Base-by-base conservation (phyloP, 768 basidiomycete genomes). In the Leucosporidium scottii region DNA sequence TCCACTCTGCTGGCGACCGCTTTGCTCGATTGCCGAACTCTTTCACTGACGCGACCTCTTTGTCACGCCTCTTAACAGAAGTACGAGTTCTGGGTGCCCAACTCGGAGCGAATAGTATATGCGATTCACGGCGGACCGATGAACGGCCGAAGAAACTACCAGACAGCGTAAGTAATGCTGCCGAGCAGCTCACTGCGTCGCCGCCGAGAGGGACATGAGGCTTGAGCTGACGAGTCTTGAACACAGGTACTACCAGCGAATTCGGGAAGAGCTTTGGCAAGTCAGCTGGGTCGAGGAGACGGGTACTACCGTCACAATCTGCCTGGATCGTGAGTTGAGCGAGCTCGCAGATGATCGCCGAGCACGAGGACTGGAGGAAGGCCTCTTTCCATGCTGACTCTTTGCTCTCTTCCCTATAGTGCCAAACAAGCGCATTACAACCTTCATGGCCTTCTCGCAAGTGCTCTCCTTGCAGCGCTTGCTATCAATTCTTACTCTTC, bases 241-340 rank as follows among this genome's bases (percentile, higher is more conserved):
- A 56, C 15, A 2, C 27, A 61, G 59, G 20, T 70, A 71, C 66
- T 68, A 65, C 57, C 70, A 68, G 48, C 63, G 70, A 5, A 21
- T 71, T 27, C 60, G 70, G 3, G 31, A 54, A 1, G 27, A 62
- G 18, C 51, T 68, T 2, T 71, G 70, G 70, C 66, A 65, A 27
- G 55, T 71, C 30, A 56, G 56, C 20, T 71, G 70, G 70, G 34
- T 65, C 39, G 70, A 71, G 54, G 70, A 71, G 57, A 71, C 70
- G 5, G 66, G 57, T 44, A 64, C 70, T 25, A 13, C 27, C 12
- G 70, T 71, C 10, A 62, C 64, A 10, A 50, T 71, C 27, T 31
- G 28, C 5, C 44, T 68, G 30, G 70, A 71, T 61, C 10, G 31
- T 59, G 56, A 57, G 27, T 36, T 10, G 10, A 34, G 4, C 10